Percentiles rank a stretch among this genome's conserved stretches.
These are phyloP conservation scores for Populus pruinosa DNA, from an alignment of 345 rosid species.

Conservation along the genomic window DNA sequence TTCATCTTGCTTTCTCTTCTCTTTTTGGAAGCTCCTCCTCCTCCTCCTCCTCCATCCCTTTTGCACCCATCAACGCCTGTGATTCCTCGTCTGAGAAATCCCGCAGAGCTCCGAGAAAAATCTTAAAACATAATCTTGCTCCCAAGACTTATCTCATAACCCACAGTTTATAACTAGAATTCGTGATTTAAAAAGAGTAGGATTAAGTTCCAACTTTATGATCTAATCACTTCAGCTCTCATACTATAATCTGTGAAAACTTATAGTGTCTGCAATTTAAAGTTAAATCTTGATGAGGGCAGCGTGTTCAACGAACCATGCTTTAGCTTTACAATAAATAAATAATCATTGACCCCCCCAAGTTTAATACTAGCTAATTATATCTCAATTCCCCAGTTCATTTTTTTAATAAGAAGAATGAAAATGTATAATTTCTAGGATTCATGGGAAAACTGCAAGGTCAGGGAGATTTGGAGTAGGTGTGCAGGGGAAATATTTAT, in stretches of 20 bases:
- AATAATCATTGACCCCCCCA: background rate
- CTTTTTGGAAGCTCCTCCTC: slow-evolving; percentile 40
- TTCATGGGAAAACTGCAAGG: background rate
- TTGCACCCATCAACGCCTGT: background rate
- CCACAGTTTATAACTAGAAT: no score
- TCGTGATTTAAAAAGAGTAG: no score
- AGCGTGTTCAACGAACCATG: background rate
- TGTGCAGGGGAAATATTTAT: background rate
- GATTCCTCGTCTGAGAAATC: background rate
- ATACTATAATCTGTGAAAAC: background rate
- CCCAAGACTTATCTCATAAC: no score
- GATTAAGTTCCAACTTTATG: no score
- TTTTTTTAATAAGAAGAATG: background rate
- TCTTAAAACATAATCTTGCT: no score
- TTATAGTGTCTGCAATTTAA: background rate
- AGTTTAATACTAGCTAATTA: background rate
- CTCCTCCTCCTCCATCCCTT: background rate
- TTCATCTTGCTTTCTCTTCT: slow-evolving; percentile 6
- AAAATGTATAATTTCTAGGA: background rate
- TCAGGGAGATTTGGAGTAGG: background rate
- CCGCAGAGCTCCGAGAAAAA: background rate
- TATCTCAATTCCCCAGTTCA: background rate
- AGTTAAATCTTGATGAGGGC: background rate
- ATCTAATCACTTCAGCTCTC: background rate
- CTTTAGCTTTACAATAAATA: background rate